Conservation (phyloP, 768 basidiomycete genomes). For the Trametes cingulata region DNA sequence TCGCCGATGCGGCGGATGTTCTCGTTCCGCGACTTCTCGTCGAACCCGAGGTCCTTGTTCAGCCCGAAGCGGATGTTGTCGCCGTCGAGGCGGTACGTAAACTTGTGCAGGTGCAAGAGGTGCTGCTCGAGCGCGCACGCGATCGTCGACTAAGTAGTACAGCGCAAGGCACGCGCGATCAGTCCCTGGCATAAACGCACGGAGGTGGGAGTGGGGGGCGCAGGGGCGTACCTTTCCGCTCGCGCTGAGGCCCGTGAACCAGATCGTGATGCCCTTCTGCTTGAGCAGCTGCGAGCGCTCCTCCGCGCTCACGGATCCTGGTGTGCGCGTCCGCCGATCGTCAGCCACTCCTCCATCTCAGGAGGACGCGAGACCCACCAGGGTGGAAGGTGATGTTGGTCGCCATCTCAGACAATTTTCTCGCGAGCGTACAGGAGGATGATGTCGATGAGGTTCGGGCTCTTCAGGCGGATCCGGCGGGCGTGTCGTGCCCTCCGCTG, state of each 20-base stretch:
- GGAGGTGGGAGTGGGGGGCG: not conserved
- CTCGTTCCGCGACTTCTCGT: slow-evolving; percentile 87
- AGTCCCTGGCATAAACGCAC: not conserved
- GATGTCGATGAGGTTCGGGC: too few relatives aligned
- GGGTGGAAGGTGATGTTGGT: slow-evolving; percentile 65
- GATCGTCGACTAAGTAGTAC: slow-evolving; percentile 79
- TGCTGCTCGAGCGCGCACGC: slow-evolving; percentile 97
- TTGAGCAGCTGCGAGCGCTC: slow-evolving; percentile 70
- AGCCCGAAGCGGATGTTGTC: slow-evolving; percentile 95
- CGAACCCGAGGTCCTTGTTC: slow-evolving; percentile 95
- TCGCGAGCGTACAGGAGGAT: not conserved
- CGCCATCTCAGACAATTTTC: slow-evolving; percentile 31
- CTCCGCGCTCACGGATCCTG: slow-evolving; percentile 68
- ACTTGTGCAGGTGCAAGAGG: slow-evolving; percentile 82
- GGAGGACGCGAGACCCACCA: slow-evolving; percentile 41
- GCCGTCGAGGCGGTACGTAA: slow-evolving; percentile 91
- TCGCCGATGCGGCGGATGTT: slow-evolving; percentile 98
- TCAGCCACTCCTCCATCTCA: not conserved
- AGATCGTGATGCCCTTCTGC: slow-evolving; percentile 90
- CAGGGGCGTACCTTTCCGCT: slow-evolving; percentile 77
- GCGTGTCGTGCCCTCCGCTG: not conserved
- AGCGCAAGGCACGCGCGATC: not conserved
- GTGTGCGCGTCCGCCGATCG: not conserved
- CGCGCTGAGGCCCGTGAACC: slow-evolving; percentile 95
- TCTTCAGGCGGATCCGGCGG: not conserved